Base-by-base conservation (phyloP, 805 yeast species). In the Cyberlindnera suaveolens region DNA sequence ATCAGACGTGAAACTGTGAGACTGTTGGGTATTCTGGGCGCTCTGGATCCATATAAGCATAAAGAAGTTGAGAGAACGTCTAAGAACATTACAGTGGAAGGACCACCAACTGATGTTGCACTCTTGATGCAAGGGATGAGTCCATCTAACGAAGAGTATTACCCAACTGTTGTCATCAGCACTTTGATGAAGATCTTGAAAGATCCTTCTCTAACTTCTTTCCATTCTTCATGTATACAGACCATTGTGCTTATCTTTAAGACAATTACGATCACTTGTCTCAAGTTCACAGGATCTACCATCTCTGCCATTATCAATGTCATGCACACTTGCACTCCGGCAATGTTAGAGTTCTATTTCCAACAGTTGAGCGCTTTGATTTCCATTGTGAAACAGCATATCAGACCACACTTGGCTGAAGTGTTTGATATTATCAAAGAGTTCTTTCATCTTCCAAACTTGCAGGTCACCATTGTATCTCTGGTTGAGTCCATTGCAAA, bases 1-100 rank as follows among this genome's bases (percentile, higher is more conserved):
- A 80, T 87, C 7, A 78, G 93, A 56, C 70, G 96, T 44, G 98
- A 93, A 60, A 85, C 96, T 0, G 96, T 93, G 1, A 74, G 91
- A 50, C 65, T 93, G 19, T 68, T 93, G 44, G 99, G 99, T 58
- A 89, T 90, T 30, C 67, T 93, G 34, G 99, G 99, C 49, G 99
- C 99, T 0, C 68, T 93, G 38, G 99, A 93, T 63, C 99, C 99
- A 1, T 93, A 91, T 60, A 90, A 87, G 58, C 95, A 89, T 53
- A 78, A 96, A 43, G 96, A 88, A 53, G 86, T 90, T 9, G 98
- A 90, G 58, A 81, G 86, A 44, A 72, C 71, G 1, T 75, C 83
- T 1, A 78, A 75, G 37, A 64, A 64, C 43, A 59, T 61, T 27
- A 49, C 66, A 4, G 82, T 77, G 1, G 95, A 86, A 50, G 88